Percentiles rank a stretch among this genome's conserved stretches.
These are phyloP conservation scores for Ophidiomyces ophidiicola DNA, from an alignment of 2,329 filamentous ascomycete species.

Conservation along the genomic window DNA sequence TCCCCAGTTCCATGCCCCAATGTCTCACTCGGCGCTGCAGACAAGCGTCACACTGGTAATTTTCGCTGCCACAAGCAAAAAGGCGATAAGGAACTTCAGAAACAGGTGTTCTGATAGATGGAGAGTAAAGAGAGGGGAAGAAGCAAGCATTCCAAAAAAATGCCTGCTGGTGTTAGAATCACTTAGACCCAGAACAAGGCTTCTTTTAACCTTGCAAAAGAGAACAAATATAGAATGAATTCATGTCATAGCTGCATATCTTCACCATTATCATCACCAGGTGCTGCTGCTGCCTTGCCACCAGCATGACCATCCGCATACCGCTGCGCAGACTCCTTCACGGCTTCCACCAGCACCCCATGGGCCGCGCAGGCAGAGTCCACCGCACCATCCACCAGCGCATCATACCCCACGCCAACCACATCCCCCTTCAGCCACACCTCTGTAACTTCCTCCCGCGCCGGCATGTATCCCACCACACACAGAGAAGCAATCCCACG, in stretches of 20 bases:
- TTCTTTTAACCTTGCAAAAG: too few species aligned
- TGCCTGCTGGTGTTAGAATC: too few species aligned
- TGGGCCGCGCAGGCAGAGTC: constrained; percentile 49
- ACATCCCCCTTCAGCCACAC: constrained; percentile 79
- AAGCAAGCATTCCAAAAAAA: too few species aligned
- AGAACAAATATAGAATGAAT: not conserved
- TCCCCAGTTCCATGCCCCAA: not conserved
- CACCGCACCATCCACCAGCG: constrained; percentile 51
- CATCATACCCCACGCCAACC: constrained; percentile 34
- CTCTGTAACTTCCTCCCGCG: constrained; percentile 82
- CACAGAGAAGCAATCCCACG: constrained; percentile 66
- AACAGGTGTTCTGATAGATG: not conserved
- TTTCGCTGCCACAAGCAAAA: not conserved
- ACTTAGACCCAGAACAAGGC: too few species aligned
- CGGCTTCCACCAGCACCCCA: constrained; percentile 48
- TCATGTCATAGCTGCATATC: constrained; percentile 10
- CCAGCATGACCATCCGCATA: constrained; percentile 20
- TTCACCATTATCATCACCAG: constrained; percentile 4
- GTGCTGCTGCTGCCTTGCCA: not conserved
- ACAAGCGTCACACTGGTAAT: too few species aligned
- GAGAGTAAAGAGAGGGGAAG: too few species aligned
- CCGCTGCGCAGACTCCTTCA: constrained; percentile 45
- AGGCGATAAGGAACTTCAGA: not conserved
- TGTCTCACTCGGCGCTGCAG: constrained; percentile 5
- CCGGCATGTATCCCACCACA: constrained; percentile 78